Conservation (phyloP, 2,329 filamentous ascomycete genomes). For the Arthrobotrys iridis region DNA sequence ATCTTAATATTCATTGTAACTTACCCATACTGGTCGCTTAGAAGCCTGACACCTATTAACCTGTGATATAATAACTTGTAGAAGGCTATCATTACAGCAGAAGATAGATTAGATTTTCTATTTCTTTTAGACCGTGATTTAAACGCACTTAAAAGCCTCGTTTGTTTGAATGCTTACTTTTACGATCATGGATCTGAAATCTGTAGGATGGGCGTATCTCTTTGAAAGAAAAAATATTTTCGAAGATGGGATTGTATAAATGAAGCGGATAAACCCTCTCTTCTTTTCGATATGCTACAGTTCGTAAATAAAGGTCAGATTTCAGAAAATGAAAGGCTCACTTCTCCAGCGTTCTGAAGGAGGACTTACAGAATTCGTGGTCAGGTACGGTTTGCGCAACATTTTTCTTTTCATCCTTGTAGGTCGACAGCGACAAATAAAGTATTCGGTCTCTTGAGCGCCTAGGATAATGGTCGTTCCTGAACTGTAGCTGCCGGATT, state of each 20-base stretch:
- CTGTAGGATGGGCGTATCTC: not conserved
- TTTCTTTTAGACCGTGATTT: too few relatives aligned
- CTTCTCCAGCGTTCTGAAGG: too few relatives aligned
- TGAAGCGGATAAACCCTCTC: not conserved
- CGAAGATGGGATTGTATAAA: not conserved
- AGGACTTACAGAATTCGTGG: not conserved
- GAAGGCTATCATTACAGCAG: not conserved
- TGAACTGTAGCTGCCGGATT: too few relatives aligned
- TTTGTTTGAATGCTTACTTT: not conserved
- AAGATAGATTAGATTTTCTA: too few relatives aligned
- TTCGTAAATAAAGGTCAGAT: not conserved
- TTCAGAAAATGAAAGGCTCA: not conserved
- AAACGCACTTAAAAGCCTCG: too few relatives aligned
- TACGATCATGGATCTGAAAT: not conserved
- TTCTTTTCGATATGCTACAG: not conserved
- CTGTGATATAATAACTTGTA: not conserved
- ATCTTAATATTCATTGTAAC: too few relatives aligned
- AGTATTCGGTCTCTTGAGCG: not conserved
- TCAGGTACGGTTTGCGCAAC: not conserved
- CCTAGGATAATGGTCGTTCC: too few relatives aligned
- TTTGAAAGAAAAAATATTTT: not conserved
- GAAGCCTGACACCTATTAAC: not conserved
- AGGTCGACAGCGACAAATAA: not conserved
- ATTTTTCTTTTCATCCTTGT: not conserved
- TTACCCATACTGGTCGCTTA: not conserved